phyloP scores from a whole-genome alignment of 2,329 filamentous ascomycete species.

The Achaetomium macrosporum region DNA sequence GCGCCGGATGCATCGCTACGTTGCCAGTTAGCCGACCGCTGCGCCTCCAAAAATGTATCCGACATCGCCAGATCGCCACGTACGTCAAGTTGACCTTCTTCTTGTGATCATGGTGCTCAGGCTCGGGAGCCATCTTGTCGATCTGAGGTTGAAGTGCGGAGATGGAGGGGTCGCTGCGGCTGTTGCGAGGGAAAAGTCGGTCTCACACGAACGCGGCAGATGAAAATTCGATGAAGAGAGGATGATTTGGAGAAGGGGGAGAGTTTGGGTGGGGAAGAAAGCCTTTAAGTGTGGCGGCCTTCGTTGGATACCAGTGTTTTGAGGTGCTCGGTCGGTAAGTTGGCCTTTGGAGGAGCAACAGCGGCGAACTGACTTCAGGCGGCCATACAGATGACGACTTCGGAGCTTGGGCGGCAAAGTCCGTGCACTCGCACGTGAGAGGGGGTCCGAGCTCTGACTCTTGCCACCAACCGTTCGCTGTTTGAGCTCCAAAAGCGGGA shows the following conservation, averaged over 20 bases:
- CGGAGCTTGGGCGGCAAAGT: conserved; percentile 25
- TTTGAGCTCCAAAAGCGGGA: conserved; percentile 8
- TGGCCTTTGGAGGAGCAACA: conserved; percentile 18
- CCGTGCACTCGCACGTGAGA: conserved; percentile 21
- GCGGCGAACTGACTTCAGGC: conserved; percentile 24
- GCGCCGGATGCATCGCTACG: conserved; percentile 81
- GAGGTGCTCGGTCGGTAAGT: conserved; percentile 12
- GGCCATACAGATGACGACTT: conserved; percentile 31
- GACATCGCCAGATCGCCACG: conserved; percentile 31
- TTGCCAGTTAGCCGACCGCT: conserved; percentile 32
- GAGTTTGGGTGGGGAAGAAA: background rate
- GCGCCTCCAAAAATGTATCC: conserved; percentile 2
- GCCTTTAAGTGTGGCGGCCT: conserved; percentile 6
- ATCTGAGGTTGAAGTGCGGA: conserved; percentile 10
- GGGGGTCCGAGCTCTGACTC: conserved; percentile 12
- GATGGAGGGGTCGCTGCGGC: conserved; percentile 9
- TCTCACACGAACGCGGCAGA: conserved; percentile 1
- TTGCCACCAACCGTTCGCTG: conserved; percentile 6
- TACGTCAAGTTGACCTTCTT: conserved; percentile 81
- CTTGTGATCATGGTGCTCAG: conserved; percentile 58
- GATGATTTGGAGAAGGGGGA: conserved; percentile 1
- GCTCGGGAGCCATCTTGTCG: conserved; percentile 65
- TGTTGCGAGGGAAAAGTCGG: background rate
- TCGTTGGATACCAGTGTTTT: conserved; percentile 10
- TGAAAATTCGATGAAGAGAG: background rate